phyloP scores from a whole-genome alignment of 371 early-diverging fungal species.

The Conidiobolus incongruus region DNA sequence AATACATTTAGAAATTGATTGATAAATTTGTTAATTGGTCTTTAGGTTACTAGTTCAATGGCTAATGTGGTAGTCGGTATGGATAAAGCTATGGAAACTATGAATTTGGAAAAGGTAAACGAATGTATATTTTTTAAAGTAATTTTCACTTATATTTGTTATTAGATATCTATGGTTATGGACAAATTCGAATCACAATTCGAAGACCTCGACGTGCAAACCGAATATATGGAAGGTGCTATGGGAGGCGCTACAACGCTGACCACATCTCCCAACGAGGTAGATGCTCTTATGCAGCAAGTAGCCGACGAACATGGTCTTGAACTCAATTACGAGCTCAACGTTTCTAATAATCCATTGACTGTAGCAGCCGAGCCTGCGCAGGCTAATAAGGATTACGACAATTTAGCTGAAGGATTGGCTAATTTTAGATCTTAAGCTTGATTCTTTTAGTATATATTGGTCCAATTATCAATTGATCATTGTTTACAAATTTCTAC shows the following conservation, averaged over 20 bases:
- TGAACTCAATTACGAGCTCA: too few species aligned
- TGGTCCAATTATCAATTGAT: too few species aligned
- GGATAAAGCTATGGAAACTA: conserved; percentile 73
- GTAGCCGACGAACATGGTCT: conserved; percentile 87
- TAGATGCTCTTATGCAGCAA: conserved; percentile 78
- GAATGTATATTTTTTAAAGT: background rate
- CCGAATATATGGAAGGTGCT: conserved; percentile 73
- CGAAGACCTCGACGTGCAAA: conserved; percentile 85
- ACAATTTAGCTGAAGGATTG: too few species aligned
- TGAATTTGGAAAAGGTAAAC: conserved; percentile 75
- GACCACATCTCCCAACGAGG: conserved; percentile 75
- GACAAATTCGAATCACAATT: conserved; percentile 85
- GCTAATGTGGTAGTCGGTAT: conserved; percentile 69
- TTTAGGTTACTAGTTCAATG: conserved; percentile 44
- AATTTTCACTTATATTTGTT: too few species aligned
- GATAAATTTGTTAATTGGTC: background rate
- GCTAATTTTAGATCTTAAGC: too few species aligned
- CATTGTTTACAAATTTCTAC: too few species aligned
- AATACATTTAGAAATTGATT: background rate
- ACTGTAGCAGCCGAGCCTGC: too few species aligned
- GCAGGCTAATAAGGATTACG: too few species aligned
- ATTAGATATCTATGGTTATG: conserved; percentile 72
- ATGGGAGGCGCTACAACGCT: conserved; percentile 69
- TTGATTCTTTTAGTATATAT: too few species aligned
- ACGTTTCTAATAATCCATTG: too few species aligned